Percentiles rank a stretch among this genome's conserved stretches.
Evolutionary conservation across 2,329 filamentous ascomycete genomes (phyloP).

Genomic region (Botrytis hyacinthi): DNA sequence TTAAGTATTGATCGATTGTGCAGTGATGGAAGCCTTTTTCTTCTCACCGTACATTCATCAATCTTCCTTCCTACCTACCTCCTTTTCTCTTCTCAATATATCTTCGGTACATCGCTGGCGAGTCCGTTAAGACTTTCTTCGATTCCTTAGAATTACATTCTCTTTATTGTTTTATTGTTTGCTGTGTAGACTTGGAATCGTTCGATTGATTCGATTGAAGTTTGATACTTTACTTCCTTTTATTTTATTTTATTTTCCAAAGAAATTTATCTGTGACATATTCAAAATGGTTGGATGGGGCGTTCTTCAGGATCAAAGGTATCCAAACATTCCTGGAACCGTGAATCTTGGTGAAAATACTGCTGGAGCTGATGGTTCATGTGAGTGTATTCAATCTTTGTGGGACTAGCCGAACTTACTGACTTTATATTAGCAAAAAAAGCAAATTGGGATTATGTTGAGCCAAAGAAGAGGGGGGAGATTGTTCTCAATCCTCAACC

Average conservation of each 20-base stretch:
- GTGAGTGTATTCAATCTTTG: conserved; percentile 16
- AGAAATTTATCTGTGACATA: background rate
- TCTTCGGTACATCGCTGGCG: conserved; percentile 31
- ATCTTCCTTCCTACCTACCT: conserved; percentile 13
- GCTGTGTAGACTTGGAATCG: background rate
- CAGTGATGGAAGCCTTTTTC: background rate
- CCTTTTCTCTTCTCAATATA: conserved; percentile 19
- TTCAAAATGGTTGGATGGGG: conserved; percentile 33
- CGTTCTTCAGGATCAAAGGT: conserved; percentile 34
- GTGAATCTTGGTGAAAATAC: conserved; percentile 31
- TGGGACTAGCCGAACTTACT: background rate
- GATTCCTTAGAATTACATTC: conserved; percentile 20
- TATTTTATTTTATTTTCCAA: background rate
- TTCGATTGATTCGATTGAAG: background rate
- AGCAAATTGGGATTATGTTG: conserved; percentile 31
- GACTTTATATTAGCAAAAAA: conserved; percentile 24
- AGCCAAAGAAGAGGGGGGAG: conserved; percentile 44
- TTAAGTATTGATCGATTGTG: conserved; percentile 18
- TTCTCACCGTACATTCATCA: conserved; percentile 12
- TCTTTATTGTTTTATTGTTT: conserved; percentile 15
- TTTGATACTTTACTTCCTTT: conserved; percentile 4
- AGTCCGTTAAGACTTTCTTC: conserved; percentile 28
- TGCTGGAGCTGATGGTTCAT: conserved; percentile 26
- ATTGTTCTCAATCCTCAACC: conserved; percentile 54
- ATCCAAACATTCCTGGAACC: conserved; percentile 35